phyloP scores from a whole-genome alignment of 768 basidiomycete genomes.

The Lactarius evosmus region DNA sequence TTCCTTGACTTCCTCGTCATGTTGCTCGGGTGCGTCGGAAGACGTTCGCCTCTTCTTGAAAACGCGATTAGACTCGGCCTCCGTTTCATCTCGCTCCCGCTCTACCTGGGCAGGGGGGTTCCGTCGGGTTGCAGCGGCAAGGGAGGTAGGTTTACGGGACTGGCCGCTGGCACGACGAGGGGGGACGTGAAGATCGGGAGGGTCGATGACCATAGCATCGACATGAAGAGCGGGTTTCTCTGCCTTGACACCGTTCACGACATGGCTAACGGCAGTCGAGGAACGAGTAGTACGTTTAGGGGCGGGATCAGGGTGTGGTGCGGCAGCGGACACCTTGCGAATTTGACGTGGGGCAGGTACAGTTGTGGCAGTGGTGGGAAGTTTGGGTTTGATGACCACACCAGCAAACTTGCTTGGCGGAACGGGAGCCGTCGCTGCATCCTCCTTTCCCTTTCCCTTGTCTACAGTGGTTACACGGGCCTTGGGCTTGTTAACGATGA shows the following conservation, averaged over 20 bases:
- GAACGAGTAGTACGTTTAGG: slow-evolving; percentile 32
- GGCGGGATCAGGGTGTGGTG: slow-evolving; percentile 2
- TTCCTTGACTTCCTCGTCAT: slow-evolving; percentile 36
- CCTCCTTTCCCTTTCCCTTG: slow-evolving; percentile 58
- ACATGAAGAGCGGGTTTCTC: slow-evolving; percentile 38
- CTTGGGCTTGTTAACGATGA: slow-evolving; percentile 51
- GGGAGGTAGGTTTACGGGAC: slow-evolving; percentile 24
- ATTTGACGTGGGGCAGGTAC: slow-evolving; percentile 45
- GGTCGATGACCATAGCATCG: slow-evolving; percentile 47
- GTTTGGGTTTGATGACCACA: slow-evolving; percentile 55
- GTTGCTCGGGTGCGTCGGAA: slow-evolving; percentile 52
- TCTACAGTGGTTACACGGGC: slow-evolving; percentile 35
- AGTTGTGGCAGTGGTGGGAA: slow-evolving; percentile 40
- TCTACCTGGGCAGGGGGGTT: slow-evolving; percentile 7
- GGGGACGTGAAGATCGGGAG: slow-evolving; percentile 32
- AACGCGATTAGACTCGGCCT: slow-evolving; percentile 56
- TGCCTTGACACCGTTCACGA: slow-evolving; percentile 36
- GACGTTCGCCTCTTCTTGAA: slow-evolving; percentile 78
- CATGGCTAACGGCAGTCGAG: slow-evolving; percentile 33
- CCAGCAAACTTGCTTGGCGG: slow-evolving; percentile 56
- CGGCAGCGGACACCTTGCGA: slow-evolving; percentile 42
- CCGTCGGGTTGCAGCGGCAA: not conserved
- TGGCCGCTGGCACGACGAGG: slow-evolving; percentile 30
- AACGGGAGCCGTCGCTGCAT: slow-evolving; percentile 29
- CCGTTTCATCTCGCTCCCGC: slow-evolving; percentile 40